Evolutionary conservation across 2,329 filamentous ascomycete species (phyloP), one percentile per base, ranked within the genome.

Genomic region (Coccinonectria pachysandricola): DNA sequence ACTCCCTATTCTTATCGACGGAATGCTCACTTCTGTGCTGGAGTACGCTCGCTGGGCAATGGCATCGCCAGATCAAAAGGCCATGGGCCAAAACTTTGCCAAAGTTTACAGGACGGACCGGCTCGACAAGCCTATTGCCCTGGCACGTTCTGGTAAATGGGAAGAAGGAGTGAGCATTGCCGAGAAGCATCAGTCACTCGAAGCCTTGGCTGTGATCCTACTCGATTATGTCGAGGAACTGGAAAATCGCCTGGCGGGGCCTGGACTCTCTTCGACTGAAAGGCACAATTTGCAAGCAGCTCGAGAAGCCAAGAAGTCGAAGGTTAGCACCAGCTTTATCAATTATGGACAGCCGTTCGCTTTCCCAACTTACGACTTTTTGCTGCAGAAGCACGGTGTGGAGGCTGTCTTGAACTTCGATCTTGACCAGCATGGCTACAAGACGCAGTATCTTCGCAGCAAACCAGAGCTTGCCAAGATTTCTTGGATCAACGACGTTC

Each of bases 401-500:
- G 65, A 75, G 39, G 65, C 70, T 2, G 64, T 95, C 15, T 65
- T 98, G 27, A 68, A 76, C 42, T 82, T 82, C 32, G 64, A 77
- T 14, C 59, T 75, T 30, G 80, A 87, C 44, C 75, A 75, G 39
- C 59, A 71, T 26, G 59, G 60, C n/a, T 79, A 75, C 45, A 70
- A 93, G 29, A 93, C 85, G 1, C 65, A 67, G 26, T 98, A 86
- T 45, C 64, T 98, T 24, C 74, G 82, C 21, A 76, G 72, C 29
- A 72, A 76, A 37, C 70, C 75, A 0, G 68, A 76, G 35, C 74
- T 85, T 35, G 77, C 79, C 15, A 84, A 84, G 43, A 66, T 98
- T 22, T 77, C 79, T 24, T 98, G 91, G 91, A 93, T 98, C 58
- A 92, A 98, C 50, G 87, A 96, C 49, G 69, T 96, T 6, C 66